Evolutionary conservation across 1,139 yeast species (phyloP).

Genomic region (Candida dubliniensis): DNA sequence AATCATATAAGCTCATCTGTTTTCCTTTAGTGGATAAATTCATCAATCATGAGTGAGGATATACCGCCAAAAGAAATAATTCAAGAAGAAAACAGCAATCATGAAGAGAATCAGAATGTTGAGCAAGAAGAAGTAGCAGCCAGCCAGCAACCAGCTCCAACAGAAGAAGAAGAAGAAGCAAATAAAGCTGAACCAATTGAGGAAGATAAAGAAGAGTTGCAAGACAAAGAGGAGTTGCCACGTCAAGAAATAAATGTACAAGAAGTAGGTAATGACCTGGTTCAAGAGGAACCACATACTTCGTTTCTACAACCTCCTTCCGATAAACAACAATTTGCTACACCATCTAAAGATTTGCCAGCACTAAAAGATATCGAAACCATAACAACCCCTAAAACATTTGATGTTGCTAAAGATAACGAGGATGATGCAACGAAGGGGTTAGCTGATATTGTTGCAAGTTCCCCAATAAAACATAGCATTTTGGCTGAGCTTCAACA

Average conservation of each 20-base stretch:
- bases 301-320: conserved; percentile 15
- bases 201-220: neutral
- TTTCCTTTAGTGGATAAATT: too few relatives aligned
- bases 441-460: conserved; percentile 11
- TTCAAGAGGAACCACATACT: conserved; percentile 17
- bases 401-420: conserved; percentile 40
- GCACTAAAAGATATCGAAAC: conserved; percentile 46
- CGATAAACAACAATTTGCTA: conserved; percentile 29
- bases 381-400: conserved; percentile 44
- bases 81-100: conserved; percentile 2
- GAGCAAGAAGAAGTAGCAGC: conserved; percentile 1
- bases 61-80: conserved; percentile 5
- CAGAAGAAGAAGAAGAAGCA: conserved; percentile 2
- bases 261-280: conserved; percentile 11
- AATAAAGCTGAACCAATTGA: neutral
- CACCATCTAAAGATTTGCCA: conserved; percentile 46
- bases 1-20: neutral
- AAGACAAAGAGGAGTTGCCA: neutral
- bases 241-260: conserved; percentile 4
- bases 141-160: conserved; percentile 1
- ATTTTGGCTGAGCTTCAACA: conserved; percentile 4
- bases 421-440: conserved; percentile 7
- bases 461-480: conserved; percentile 23
- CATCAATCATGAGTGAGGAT: conserved; percentile 11
- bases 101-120: conserved; percentile 3